Base-by-base conservation (phyloP, 2,329 filamentous ascomycete genomes). In the Chaetomium strumarium region DNA sequence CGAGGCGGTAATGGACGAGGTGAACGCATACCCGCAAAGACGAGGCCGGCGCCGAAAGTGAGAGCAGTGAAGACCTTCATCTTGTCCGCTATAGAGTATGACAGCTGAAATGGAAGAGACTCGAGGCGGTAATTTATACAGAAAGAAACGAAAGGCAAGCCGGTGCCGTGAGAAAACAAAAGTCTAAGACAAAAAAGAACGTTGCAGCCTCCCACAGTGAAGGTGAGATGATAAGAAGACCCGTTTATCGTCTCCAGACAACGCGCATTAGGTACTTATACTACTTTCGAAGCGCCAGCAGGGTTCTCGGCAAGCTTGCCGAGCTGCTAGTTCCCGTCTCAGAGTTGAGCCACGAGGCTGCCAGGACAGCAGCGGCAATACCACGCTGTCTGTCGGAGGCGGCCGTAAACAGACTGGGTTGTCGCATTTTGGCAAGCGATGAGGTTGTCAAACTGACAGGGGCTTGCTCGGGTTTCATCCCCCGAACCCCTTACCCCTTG, bases 1-100 rank as follows among this genome's bases (percentile, higher is more conserved):
- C 17, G 10, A 19, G n/a, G 1, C 17, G 31, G 20, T 24, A 20
- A 3, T 19, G 5, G 3, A 24, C 12, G 33, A 29, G 14, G n/a
- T 20, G 19, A 2, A 31, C 16, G 34, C 49, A n/a, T 50, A 58
- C 57, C 53, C 2, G 57, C 39, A 6, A 34, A n/a, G 42, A 46
- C 57, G 37, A 55, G 30, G 29, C 53, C 52, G 17, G 52, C 53
- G 49, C 49, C 49, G 13, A 58, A 12, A 34, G 47, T 39, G 16
- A 59, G 16, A 24, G 55, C 1, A 6, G 50, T 16, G 36, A 53
- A 33, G 16, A 57, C 31, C 52, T 57, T 57, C 57, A 59, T 59
- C 2, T 39, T 57, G 52, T 39, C 24, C 5, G 14, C 7, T 12
- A 4, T 38, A 17, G 36, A 34, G n/a, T 36, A 39, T 24, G n/a